Base-by-base conservation (phyloP, 192 early-diverging fungal genomes). In the Podila epicladia region DNA sequence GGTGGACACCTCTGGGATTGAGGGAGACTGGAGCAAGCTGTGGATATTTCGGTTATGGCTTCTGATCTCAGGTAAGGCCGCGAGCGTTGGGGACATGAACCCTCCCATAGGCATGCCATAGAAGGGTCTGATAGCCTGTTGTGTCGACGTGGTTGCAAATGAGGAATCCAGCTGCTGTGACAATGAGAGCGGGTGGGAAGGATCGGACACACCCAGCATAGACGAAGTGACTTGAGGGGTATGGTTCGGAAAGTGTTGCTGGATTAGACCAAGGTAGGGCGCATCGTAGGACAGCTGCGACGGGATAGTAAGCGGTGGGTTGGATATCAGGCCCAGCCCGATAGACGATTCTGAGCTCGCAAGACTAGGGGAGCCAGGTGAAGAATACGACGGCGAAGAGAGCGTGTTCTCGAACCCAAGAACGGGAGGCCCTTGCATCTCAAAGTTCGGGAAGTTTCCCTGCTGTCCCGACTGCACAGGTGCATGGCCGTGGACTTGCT, bases 81-180 rank as follows among this genome's bases (percentile, higher is more conserved):
- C 71, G n/a, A 80, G 24, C 20, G 71, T 50, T 11, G 77, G 77
- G 0, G 70, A 55, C 71, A 80, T 73, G 62, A 80, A 80, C 12
- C 77, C 77, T 6, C 77, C 77, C 71, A 80, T 67, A 0, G 77
- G 77, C 71, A 80, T 69, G 9, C 77, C 77, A 26, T 69, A 80
- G 19, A 80, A 80, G 3, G 77, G 77, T 31, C 77, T 50, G 17
- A 69, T 41, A 33, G 41, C 32, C 4, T 65, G 62, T 20, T 63
- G 31, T 4, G 53, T 11, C 11, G 53, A 55, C 1, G 35, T 33
- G 3, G 19, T 48, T 51, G 33, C 51, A 5, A 72, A n/a, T 7
- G 59, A 48, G 3, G 71, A 38, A 15, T 73, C 70, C 22, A 80
- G 64, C 20, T 78, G 75, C 26, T 71, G 68, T 19, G 69, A 60